These are phyloP conservation scores for Cyclotella baltica DNA, from an alignment of 108 stramenopile genomes.

Conservation along the genomic window DNA sequence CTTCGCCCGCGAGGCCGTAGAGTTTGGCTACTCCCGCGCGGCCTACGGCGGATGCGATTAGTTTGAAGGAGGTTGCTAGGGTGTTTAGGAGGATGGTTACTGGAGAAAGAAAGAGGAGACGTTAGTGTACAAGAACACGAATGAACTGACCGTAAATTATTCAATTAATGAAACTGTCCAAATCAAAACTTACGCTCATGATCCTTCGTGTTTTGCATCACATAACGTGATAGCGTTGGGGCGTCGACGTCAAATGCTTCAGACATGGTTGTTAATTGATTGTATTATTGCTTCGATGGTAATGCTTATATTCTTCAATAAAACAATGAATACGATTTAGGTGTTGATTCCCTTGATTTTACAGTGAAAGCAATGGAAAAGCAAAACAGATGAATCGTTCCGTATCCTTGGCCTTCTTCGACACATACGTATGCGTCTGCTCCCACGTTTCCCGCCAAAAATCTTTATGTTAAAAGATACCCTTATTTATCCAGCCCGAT, in stretches of 20 bases:
- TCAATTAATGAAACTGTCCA: background rate
- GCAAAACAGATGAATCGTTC: no score
- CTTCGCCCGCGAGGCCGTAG: slow-evolving; percentile 97
- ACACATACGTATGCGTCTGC: background rate
- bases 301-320: no score
- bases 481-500: no score
- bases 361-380: no score
- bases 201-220: slow-evolving; percentile 85
- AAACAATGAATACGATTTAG: no score
- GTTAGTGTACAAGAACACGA: no score
- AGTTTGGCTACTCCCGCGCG: slow-evolving; percentile 90
- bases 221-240: slow-evolving; percentile 84
- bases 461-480: background rate
- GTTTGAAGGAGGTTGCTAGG: slow-evolving; percentile 88
- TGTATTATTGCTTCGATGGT: no score
- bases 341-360: no score
- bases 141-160: no score
- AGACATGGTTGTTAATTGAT: slow-evolving; percentile 50
- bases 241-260: slow-evolving; percentile 72
- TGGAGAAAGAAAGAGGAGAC: no score
- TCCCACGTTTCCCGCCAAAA: background rate
- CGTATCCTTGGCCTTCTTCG: background rate
- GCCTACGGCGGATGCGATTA: slow-evolving; percentile 88
- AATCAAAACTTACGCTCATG: slow-evolving; percentile 46
- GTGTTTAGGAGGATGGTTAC: slow-evolving; percentile 87